phyloP scores from a whole-genome alignment of 2,329 filamentous ascomycete genomes.

The Apiospora rasikravindrae region DNA sequence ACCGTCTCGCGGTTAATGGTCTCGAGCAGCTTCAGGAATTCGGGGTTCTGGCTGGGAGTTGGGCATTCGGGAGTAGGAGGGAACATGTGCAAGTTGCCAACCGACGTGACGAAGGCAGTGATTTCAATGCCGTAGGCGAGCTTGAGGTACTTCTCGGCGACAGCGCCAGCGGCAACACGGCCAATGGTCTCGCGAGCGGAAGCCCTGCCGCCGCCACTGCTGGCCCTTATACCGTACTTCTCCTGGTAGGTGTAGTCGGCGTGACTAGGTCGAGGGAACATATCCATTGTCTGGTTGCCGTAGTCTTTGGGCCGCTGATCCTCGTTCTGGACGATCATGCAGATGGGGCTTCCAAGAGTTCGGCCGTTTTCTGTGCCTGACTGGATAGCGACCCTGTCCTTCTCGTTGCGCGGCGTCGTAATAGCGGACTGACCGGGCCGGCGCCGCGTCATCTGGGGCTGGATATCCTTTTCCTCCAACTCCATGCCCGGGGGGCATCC shows the following conservation, averaged over 20 bases:
- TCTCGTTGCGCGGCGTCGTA: constrained; percentile 91
- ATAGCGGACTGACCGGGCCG: constrained; percentile 88
- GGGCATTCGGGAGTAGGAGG: constrained; percentile 72
- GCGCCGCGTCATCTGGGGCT: constrained; percentile 91
- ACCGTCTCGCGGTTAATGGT: constrained; percentile 76
- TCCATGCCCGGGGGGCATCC: constrained; percentile 87
- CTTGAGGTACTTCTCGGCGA: constrained; percentile 89
- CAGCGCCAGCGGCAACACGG: constrained; percentile 87
- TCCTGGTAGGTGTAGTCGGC: constrained; percentile 97
- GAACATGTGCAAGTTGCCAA: constrained; percentile 81
- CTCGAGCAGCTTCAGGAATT: constrained; percentile 76
- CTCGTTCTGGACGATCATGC: constrained; percentile 85
- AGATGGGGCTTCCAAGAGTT: constrained; percentile 90
- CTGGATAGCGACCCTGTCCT: constrained; percentile 89
- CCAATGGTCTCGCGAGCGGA: constrained; percentile 96
- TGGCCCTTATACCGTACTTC: constrained; percentile 95
- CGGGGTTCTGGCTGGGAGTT: constrained; percentile 74
- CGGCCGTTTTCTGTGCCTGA: constrained; percentile 90
- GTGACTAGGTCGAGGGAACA: constrained; percentile 88
- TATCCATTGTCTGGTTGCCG: constrained; percentile 85
- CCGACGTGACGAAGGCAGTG: constrained; percentile 85
- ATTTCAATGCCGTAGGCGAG: constrained; percentile 87
- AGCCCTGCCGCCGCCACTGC: constrained; percentile 85
- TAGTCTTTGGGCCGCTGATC: constrained; percentile 95
- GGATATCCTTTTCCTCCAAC: constrained; percentile 85